Conservation (phyloP, 106 monocot genomes). For the Acanthochlamys bracteata region DNA sequence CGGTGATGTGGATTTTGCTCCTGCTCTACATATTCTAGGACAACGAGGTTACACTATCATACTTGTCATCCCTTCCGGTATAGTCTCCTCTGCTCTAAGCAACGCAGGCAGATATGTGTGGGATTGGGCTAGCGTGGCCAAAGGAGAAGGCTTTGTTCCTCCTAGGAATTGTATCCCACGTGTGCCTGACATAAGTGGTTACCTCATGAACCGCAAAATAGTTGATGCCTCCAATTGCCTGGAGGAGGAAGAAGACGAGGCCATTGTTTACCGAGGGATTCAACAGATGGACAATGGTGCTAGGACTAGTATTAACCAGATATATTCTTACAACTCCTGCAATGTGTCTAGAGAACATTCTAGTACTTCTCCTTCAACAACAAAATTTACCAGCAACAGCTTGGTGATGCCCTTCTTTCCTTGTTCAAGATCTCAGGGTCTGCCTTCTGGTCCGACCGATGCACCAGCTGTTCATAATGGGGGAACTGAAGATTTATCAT, state of each 20-base stretch:
- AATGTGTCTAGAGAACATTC: conserved; percentile 17
- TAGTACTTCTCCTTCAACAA: conserved; percentile 8
- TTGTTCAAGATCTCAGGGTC: conserved; percentile 39
- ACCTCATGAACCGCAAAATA: conserved; percentile 14
- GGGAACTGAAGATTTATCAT: conserved; percentile 21
- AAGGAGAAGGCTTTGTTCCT: conserved; percentile 74
- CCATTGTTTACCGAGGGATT: conserved; percentile 52
- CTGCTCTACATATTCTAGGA: conserved; percentile 87
- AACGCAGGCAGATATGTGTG: conserved; percentile 86
- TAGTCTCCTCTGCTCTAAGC: conserved; percentile 65
- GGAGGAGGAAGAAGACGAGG: conserved; percentile 74
- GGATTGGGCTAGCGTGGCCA: conserved; percentile 89
- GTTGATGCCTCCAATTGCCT: conserved; percentile 20
- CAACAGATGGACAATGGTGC: conserved; percentile 18
- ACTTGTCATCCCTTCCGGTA: conserved; percentile 62
- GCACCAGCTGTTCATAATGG: conserved; percentile 17
- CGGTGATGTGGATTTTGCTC: conserved; percentile 92
- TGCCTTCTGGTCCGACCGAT: conserved; percentile 32
- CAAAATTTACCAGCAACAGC: conserved; percentile 17
- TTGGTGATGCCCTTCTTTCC: conserved; percentile 8
- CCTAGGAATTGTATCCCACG: conserved; percentile 27
- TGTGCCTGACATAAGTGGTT: conserved; percentile 18
- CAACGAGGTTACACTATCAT: conserved; percentile 89
- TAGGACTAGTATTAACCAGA: conserved; percentile 16
- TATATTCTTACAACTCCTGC: conserved; percentile 22